Base-by-base conservation (phyloP, 169 alveolate genomes). In the Pseudocohnilembus persalinus region DNA sequence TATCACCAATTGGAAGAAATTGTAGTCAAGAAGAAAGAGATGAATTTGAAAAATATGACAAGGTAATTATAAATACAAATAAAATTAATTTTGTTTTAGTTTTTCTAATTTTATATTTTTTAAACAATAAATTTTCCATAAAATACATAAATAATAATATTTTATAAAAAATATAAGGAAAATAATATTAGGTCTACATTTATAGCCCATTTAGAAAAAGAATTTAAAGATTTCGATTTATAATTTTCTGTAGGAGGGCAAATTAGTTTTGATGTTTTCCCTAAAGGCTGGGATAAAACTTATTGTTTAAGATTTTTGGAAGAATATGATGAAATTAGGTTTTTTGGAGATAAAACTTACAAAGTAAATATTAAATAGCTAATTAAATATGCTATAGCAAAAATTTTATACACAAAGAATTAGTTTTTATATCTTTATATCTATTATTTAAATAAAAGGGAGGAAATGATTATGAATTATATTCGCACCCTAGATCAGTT, bases 1-100 rank as follows among this genome's bases (percentile, higher is more conserved):
- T 98, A 29, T 95, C 98, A 31, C 99, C 99, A 29, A 98, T 98
- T 31, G 99, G 99, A 0, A 92, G 99, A 74, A 97, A 97, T 91
- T 98, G 99, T 85, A 86, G 98, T 29, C 88, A 92, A 82, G 93
- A 95, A 80, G 99, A 98, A 84, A 94, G 99, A 84, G 96, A 92
- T 29, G 98, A 96, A 29, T 98, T 98, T 88, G 97, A 90, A 78
- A 85, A 88, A 64, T 94, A 91, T 77, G 98, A 98, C 90, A 82
- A 90, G 33, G 89, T 77, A 77, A 77, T 31, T 34, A 34, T 6
- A 20, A 73, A 73, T 73, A 73, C 29, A 73, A 73, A 0, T 73
- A 11, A 26, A 29, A 20, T 29, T 73, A 29, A 64, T 26, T 64
- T 24, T 64, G 73, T 64, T 64, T 24, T 64, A 24, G 26, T 64